phyloP scores from a whole-genome alignment of 192 early-diverging fungal genomes.

The Obelidium mucronatum region DNA sequence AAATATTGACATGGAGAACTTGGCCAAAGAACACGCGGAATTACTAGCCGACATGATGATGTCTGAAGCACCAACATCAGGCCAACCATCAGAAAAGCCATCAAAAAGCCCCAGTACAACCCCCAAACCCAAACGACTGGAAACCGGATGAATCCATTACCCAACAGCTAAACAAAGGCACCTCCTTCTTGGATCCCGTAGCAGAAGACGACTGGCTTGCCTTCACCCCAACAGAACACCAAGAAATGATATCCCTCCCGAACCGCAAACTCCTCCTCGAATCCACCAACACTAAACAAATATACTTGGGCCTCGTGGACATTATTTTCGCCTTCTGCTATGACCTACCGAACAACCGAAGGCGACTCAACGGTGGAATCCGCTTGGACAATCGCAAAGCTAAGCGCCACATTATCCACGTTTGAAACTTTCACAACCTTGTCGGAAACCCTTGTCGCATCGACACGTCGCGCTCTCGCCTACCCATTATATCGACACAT shows the following conservation, averaged over 20 bases:
- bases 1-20: conserved; percentile 23
- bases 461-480: conserved; percentile 76
- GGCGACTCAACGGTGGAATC: conserved; percentile 90
- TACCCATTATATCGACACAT: conserved; percentile 88
- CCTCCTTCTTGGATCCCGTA: too few species aligned
- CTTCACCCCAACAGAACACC: conserved; percentile 76
- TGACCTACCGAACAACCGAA: conserved; percentile 81
- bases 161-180: background rate
- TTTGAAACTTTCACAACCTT: conserved; percentile 80
- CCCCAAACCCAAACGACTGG: background rate
- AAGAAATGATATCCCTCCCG: conserved; percentile 78
- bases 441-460: conserved; percentile 65
- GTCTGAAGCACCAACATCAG: background rate
- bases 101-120: too few species aligned
- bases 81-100: too few species aligned
- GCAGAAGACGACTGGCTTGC: conserved; percentile 45
- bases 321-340: conserved; percentile 91
- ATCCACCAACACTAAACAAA: conserved; percentile 5
- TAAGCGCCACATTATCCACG: conserved; percentile 78
- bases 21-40: conserved; percentile 20
- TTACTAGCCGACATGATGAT: background rate
- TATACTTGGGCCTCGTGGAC: conserved; percentile 91
- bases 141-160: background rate
- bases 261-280: conserved; percentile 25
- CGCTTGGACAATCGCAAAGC: conserved; percentile 86